These are phyloP conservation scores for Tillandsia leiboldiana DNA, from an alignment of 176 grass and related monocot genomes.

Conservation along the genomic window DNA sequence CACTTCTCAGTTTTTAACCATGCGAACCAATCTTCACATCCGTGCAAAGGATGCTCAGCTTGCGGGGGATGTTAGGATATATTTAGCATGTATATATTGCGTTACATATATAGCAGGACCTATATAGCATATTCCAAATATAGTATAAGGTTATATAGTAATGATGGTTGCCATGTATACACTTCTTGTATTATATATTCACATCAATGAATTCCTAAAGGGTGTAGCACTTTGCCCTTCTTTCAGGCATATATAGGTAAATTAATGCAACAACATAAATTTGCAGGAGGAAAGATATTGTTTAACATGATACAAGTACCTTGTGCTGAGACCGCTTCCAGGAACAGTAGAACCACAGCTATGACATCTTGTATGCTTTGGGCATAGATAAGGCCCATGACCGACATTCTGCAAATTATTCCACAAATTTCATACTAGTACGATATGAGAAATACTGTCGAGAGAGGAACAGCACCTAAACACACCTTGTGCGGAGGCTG, in stretches of 20 bases:
- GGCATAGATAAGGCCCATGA: constrained; percentile 84
- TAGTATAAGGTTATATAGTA: too few relatives aligned
- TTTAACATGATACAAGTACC: constrained; percentile 25
- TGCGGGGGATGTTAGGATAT: too few relatives aligned
- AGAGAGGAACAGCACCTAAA: neutral
- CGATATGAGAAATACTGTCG: constrained; percentile 6
- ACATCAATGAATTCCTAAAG: too few relatives aligned
- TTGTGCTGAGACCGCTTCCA: constrained; percentile 95
- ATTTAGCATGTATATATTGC: too few relatives aligned
- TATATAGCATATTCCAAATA: too few relatives aligned
- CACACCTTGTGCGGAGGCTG: constrained; percentile 96
- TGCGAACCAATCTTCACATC: too few relatives aligned
- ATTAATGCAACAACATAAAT: neutral
- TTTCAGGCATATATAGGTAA: neutral
- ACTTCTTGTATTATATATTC: too few relatives aligned
- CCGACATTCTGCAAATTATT: constrained; percentile 69
- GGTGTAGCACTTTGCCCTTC: too few relatives aligned
- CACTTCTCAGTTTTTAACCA: too few relatives aligned
- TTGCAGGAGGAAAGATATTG: neutral
- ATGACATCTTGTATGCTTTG: constrained; percentile 96
- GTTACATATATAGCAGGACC: too few relatives aligned
- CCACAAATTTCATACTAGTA: neutral
- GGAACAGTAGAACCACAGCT: constrained; percentile 94
- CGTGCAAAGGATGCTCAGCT: too few relatives aligned
- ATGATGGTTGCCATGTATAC: too few relatives aligned